Base-by-base conservation (phyloP, 176 grass and related monocot genomes). In the Carex littledalei region DNA sequence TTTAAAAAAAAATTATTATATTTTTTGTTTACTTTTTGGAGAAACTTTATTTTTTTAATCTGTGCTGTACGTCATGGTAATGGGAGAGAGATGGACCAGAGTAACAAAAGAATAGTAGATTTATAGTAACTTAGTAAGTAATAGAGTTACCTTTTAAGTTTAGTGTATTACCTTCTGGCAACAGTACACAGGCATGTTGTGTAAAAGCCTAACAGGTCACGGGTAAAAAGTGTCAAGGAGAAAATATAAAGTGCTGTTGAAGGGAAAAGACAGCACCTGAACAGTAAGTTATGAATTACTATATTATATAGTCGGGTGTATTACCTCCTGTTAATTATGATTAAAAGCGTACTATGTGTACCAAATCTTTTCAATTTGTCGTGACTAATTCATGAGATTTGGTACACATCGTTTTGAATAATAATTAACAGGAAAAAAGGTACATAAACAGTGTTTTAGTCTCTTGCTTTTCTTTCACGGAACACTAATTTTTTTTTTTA, bases 261-360 rank as follows among this genome's bases (percentile, higher is more conserved):
- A 65, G 8, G 14, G 20, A 67, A 83, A 67, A 52, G 34, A 78
- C 63, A 68, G 39, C 81, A 83, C 81, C 62, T 83, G 81, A 69
- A 68, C 81, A 12, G 62, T 9, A 32, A 56, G 16, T 83, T 21
- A 64, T 21, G 3, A 35, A 7, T 68, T 83, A 55, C 47, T 78
- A 78, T 77, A 45, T 39, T 39, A 39, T 39, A 39, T 6, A 39
- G 37, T 35, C 29, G 29, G 29, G 0, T 29, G 29, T 29, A 29
- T 29, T 29, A 29, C 29, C 29, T 29, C 29, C 29, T 29, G 26
- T 26, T 29, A 29, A 29, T 29, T 29, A 29, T 29, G 29, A 29
- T 29, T 29, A 29, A 29, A 29, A 29, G 29, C 29, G 29, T 29
- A 29, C 29, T 29, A 29, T 29, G 29, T 29, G 29, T 29, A 29